Base-by-base conservation (phyloP, 192 early-diverging fungal species). In the Rhizoclosmatium globosum region DNA sequence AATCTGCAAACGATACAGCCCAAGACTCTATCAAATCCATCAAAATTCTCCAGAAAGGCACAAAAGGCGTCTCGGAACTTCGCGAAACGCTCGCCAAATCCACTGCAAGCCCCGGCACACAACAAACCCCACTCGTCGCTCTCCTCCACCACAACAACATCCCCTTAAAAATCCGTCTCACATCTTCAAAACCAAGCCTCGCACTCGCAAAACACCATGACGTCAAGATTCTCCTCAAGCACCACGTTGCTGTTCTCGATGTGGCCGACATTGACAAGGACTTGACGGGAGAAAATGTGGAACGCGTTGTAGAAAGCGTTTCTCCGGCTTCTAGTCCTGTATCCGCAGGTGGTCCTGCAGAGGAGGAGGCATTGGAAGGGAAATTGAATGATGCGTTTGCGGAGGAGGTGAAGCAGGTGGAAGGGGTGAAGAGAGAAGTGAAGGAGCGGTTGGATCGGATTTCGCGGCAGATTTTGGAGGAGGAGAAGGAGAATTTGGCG, bases 131-230 rank as follows among this genome's bases (percentile, higher is more conserved):
- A 2, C 31, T 76, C 23, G 74, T 76, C 17, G 74, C 62, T 11
- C 66, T 65, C 64, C 21, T 76, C 39, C 39, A 50, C 60, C 48
- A 76, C 64, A 64, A 76, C 64, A 76, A 76, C 64, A 53, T 47
- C 6, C 74, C 74, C 11, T 45, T 76, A 11, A 76, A 76, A 59
- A 38, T 76, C 7, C 64, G 61, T 0, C 38, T 76, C 3, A 76
- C 15, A 3, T 46, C 47, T 38, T 38, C 64, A 3, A 76, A 76
- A 39, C 9, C 42, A 4, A 41, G 15, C 17, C 43, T 38, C 11
- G 64, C 61, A 41, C 64, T 76, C 11, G 74, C 74, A n/a, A 76
- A 66, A 53, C 74, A 76, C 50, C 74, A 76, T 56, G 61, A 65
- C 47, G 74, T 76, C 2, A 76, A 76, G 45, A 64, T 76, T 3